Base-by-base conservation (phyloP, 2,329 filamentous ascomycete species). In the Penicillium sp. region DNA sequence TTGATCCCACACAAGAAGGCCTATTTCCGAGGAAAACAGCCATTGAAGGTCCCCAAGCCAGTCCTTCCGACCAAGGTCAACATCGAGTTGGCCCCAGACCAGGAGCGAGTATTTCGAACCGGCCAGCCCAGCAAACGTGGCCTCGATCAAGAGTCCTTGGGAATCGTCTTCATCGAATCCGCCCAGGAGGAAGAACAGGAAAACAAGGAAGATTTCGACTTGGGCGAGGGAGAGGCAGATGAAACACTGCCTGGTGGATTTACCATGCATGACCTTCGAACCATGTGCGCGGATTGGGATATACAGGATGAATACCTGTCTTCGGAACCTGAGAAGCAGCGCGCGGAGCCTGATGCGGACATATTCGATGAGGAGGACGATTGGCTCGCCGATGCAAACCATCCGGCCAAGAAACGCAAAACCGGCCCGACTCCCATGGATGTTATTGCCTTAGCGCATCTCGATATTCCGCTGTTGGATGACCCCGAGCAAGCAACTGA, bases 211-310 rank as follows among this genome's bases (percentile, higher is more conserved):
- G 79, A 80, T 4, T 70, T 83, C 26, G 83, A 85, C 19, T 11
- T 59, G 50, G 79, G 77, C 26, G 78, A 83, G 27, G 77, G 82
- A 23, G 84, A 86, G 9, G 69, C 84, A 14, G 89, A 93, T 66
- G 84, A 82, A 21, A 80, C 95, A 2, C 71, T 80, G 9, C 78
- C 78, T 19, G 90, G 88, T 31, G 91, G 91, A 2, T 85, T 91
- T 60, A 90, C 85, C 0, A 84, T 93, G 74, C 85, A 88, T 52
- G 93, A 98, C 67, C 85, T 99, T 54, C 86, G 91, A 56, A 85
- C 96, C 47, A 85, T 95, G 6, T 97, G 93, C 68, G 86, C 91
- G 58, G 91, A 97, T 71, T 98, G 92, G 90, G 87, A 90, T 54
- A 76, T 86, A 19, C 82, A 86, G 46, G 86, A 88, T 51, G 68